Percentiles rank a stretch among this genome's conserved stretches.
phyloP scores from a whole-genome alignment of 2,329 filamentous ascomycete species.

The Cladosporium sp. region DNA sequence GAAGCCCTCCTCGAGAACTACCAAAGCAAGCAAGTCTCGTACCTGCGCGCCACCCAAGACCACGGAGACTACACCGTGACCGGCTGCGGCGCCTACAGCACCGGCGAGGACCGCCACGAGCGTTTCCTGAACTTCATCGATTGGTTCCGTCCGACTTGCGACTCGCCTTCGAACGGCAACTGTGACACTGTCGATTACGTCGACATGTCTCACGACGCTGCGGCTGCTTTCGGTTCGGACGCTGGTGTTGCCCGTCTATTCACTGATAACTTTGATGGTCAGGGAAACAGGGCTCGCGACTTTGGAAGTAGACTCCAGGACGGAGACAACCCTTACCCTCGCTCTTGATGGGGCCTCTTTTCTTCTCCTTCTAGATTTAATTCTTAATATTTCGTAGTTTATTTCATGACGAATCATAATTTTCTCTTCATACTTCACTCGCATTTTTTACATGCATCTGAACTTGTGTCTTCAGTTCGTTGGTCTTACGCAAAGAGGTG shows the following conservation, averaged over 20 bases:
- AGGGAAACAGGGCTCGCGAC: constrained; percentile 25
- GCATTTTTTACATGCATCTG: too few relatives aligned
- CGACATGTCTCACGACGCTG: constrained; percentile 28
- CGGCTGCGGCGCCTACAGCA: constrained; percentile 26
- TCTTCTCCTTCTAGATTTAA: too few relatives aligned
- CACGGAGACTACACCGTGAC: constrained; percentile 28
- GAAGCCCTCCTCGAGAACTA: constrained; percentile 27
- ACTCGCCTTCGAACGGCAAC: constrained; percentile 18
- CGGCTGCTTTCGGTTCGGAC: constrained; percentile 27
- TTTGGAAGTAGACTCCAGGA: constrained; percentile 27
- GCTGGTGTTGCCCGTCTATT: constrained; percentile 30
- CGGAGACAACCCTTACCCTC: constrained; percentile 30
- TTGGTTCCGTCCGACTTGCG: constrained; percentile 27
- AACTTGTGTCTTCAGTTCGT: too few relatives aligned
- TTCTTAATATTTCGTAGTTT: too few relatives aligned
- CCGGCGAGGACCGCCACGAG: constrained; percentile 31
- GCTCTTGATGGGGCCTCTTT: too few relatives aligned
- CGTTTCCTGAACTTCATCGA: constrained; percentile 34
- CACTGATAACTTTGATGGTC: constrained; percentile 32
- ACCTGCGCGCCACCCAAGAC: constrained; percentile 29
- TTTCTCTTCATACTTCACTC: too few relatives aligned
- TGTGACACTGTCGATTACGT: constrained; percentile 31
- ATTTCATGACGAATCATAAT: too few relatives aligned
- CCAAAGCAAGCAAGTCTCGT: constrained; percentile 29
- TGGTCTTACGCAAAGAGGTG: too few relatives aligned